A percentile compares a stretch with the other conserved stretches of the same genome.
Conservation (phyloP, 768 basidiomycete species). For the Bullera alba region DNA sequence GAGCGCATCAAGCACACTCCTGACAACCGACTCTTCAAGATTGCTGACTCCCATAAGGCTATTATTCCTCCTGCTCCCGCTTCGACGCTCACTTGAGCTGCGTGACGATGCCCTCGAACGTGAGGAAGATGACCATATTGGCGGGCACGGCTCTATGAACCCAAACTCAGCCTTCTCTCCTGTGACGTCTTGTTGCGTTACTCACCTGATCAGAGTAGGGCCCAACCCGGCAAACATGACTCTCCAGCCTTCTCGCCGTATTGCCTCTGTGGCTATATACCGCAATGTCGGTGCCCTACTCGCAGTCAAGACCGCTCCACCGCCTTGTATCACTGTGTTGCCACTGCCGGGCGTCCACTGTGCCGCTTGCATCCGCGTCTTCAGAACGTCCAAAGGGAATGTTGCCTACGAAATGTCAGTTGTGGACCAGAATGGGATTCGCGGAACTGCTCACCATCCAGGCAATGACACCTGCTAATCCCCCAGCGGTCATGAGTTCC, state of each 20-base stretch:
- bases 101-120: constrained; percentile 43
- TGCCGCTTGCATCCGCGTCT: constrained; percentile 72
- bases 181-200: constrained; percentile 2
- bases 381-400: constrained; percentile 83
- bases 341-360: too few relatives aligned
- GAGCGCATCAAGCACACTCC: too few relatives aligned
- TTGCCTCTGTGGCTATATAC: constrained; percentile 18
- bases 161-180: background rate
- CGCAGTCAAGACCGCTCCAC: background rate
- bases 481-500: constrained; percentile 65
- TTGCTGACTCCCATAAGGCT: too few relatives aligned
- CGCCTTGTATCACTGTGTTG: too few relatives aligned
- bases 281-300: background rate
- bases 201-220: constrained; percentile 65
- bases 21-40: too few relatives aligned
- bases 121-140: constrained; percentile 44
- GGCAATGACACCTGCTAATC: constrained; percentile 65
- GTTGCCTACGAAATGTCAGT: constrained; percentile 48
- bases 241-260: constrained; percentile 56
- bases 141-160: constrained; percentile 23
- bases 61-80: too few relatives aligned
- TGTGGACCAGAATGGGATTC: background rate
- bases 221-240: constrained; percentile 72
- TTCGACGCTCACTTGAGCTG: too few relatives aligned
- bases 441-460: constrained; percentile 54